Conservation (phyloP, 805 yeast genomes). For the Cyberlindnera japonica region DNA sequence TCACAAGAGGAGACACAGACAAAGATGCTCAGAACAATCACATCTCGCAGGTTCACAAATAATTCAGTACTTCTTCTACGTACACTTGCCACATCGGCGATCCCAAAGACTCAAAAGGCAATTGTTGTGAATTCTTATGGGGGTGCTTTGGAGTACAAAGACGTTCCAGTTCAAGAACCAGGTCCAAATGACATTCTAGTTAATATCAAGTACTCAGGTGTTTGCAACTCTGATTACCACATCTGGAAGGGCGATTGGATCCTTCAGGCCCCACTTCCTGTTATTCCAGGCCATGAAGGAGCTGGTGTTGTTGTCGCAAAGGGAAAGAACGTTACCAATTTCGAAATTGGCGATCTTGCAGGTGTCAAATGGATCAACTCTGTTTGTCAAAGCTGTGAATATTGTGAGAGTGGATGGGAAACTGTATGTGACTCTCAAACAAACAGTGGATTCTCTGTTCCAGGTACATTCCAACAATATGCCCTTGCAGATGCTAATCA, state of each 20-base stretch:
- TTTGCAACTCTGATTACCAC: conserved; percentile 58
- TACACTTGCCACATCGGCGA: conserved; percentile 12
- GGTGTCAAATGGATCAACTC: conserved; percentile 61
- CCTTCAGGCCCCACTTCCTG: conserved; percentile 45
- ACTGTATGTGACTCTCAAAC: conserved; percentile 61
- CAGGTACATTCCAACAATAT: conserved; percentile 84
- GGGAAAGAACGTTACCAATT: conserved; percentile 48
- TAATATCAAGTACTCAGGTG: conserved; percentile 56
- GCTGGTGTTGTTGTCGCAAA: conserved; percentile 56
- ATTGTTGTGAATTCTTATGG: conserved; percentile 44
- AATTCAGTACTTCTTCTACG: conserved; percentile 1
- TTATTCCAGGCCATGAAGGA: conserved; percentile 63
- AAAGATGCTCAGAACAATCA: background rate
- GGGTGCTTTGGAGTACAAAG: conserved; percentile 43
- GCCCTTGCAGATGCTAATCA: conserved; percentile 80
- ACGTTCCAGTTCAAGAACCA: conserved; percentile 51
- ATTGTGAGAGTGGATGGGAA: conserved; percentile 46
- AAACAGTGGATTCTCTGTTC: conserved; percentile 76
- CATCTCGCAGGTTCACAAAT: background rate
- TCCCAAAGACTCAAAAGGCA: conserved; percentile 47
- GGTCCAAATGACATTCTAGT: conserved; percentile 50
- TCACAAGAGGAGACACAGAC: no score
- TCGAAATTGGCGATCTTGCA: conserved; percentile 54
- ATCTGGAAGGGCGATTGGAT: conserved; percentile 67
- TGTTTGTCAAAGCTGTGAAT: conserved; percentile 52